Percentiles rank a stretch among this genome's conserved stretches.
These are phyloP conservation scores for Mycena galopus DNA, from an alignment of 768 basidiomycete genomes.

Conservation along the genomic window DNA sequence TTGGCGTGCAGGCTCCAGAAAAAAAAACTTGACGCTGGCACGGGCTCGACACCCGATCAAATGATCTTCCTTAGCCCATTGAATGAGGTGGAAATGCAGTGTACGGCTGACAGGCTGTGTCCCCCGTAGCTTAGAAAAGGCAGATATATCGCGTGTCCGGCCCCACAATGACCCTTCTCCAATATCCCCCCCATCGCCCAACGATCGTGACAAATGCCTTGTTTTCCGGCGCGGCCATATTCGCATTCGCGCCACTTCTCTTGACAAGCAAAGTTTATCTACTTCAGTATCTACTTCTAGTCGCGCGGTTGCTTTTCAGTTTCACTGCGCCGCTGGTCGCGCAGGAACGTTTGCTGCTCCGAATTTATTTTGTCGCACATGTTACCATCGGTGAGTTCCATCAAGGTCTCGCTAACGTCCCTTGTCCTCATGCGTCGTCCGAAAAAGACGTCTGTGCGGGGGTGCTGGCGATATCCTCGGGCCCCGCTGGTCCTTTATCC, in stretches of 20 bases:
- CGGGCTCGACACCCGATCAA: not conserved
- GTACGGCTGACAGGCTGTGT: not conserved
- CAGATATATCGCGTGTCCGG: not conserved
- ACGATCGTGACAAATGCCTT: no score
- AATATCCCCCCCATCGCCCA: no score
- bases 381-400: not conserved
- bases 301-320: no score
- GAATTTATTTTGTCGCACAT: not conserved
- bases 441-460: not conserved
- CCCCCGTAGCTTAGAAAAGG: not conserved
- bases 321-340: no score
- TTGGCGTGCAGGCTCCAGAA: not conserved
- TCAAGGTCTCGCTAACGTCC: not conserved
- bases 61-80: not conserved
- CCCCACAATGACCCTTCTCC: no score
- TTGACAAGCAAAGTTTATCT: no score
- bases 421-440: not conserved
- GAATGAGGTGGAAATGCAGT: no score
- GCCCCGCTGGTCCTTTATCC: not conserved
- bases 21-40: not conserved
- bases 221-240: not conserved
- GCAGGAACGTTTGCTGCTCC: no score
- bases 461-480: not conserved
- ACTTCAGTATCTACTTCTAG: no score
- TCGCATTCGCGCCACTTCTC: not conserved